Conservation (phyloP, 2,329 filamentous ascomycete species). For the Fusarium sp. region DNA sequence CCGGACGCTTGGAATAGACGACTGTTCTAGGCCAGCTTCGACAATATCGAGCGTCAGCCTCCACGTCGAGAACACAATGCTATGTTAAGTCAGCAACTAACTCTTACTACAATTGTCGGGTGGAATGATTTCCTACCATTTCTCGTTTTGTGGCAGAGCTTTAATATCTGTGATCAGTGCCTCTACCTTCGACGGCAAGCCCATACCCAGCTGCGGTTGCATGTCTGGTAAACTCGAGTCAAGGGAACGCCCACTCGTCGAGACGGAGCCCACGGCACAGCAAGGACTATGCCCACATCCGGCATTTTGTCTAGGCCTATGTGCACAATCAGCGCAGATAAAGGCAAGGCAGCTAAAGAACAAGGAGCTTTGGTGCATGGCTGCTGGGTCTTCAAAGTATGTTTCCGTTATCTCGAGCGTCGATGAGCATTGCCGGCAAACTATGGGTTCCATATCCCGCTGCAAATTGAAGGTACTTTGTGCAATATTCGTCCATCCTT, state of each 20-base stretch:
- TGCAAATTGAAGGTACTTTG: conserved; percentile 55
- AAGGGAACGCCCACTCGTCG: conserved; percentile 33
- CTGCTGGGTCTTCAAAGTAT: conserved; percentile 34
- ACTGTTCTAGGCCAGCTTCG: conserved; percentile 55
- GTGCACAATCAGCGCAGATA: conserved; percentile 52
- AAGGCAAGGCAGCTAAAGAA: conserved; percentile 56
- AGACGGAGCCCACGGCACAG: conserved; percentile 48
- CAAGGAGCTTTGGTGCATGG: neutral
- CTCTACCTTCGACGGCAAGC: conserved; percentile 53
- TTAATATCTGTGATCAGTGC: conserved; percentile 54
- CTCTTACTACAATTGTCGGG: neutral
- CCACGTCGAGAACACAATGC: conserved; percentile 68
- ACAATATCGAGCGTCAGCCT: conserved; percentile 64
- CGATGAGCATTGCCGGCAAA: conserved; percentile 52
- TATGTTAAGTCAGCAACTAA: conserved; percentile 38
- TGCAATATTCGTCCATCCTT: conserved; percentile 46
- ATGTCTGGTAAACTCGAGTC: conserved; percentile 36
- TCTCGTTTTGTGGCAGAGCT: conserved; percentile 45
- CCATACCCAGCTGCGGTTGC: neutral
- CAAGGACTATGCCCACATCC: conserved; percentile 48
- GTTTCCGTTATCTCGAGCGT: conserved; percentile 44
- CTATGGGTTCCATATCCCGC: conserved; percentile 45
- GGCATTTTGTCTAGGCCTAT: neutral
- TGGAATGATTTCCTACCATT: conserved; percentile 53
- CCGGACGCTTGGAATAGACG: conserved; percentile 55